These are phyloP conservation scores for Phytophthora podocarpi DNA, from an alignment of 352 stramenopile species.

Conservation along the genomic window DNA sequence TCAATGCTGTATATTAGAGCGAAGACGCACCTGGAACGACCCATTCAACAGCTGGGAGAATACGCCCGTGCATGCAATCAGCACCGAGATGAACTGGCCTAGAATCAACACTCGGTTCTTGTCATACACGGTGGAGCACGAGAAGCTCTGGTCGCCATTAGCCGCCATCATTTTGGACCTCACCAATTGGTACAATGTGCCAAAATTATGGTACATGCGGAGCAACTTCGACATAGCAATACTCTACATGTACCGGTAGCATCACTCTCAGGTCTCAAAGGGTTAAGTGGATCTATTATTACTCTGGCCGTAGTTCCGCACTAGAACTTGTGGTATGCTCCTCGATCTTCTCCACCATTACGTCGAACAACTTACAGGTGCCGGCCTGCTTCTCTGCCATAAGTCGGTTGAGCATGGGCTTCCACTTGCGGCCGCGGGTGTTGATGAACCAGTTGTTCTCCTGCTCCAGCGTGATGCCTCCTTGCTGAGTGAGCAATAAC, in stretches of 20 bases:
- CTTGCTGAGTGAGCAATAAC: conserved; percentile 60
- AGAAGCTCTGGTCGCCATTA: conserved; percentile 3
- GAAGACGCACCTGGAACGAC: conserved; percentile 65
- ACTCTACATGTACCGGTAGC: too few species aligned
- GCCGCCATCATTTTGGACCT: too few species aligned
- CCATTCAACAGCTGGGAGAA: conserved; percentile 86
- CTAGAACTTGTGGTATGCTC: conserved; percentile 64
- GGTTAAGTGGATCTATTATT: too few species aligned
- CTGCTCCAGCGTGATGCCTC: conserved; percentile 84
- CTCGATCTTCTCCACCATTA: conserved; percentile 82
- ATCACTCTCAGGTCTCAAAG: too few species aligned
- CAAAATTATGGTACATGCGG: conserved; percentile 1
- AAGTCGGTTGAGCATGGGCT: conserved; percentile 78
- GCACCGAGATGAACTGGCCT: conserved; percentile 88
- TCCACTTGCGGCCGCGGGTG: conserved; percentile 85
- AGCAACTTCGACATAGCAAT: too few species aligned
- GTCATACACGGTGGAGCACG: conserved; percentile 34
- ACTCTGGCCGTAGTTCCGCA: too few species aligned
- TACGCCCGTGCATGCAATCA: conserved; percentile 89
- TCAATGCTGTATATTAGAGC: not conserved
- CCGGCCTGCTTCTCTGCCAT: conserved; percentile 69
- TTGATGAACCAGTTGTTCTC: conserved; percentile 93
- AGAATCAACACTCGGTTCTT: conserved; percentile 70
- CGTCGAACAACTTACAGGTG: conserved; percentile 67
- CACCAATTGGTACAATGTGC: too few species aligned